phyloP scores from a whole-genome alignment of 208 protist species.

The Trypanosoma cruzi region DNA sequence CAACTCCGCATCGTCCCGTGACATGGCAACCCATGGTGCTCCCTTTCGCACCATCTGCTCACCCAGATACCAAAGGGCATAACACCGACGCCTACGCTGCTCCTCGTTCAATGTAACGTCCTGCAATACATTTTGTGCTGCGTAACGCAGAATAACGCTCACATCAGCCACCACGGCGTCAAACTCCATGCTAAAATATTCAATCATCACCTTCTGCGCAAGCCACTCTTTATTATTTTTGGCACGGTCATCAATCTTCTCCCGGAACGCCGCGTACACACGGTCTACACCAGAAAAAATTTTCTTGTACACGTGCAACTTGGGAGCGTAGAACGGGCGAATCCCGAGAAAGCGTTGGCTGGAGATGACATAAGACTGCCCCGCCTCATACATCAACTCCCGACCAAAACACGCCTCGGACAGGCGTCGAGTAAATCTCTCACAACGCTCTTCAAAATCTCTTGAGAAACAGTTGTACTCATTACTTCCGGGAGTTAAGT shows the following conservation, averaged over 20 bases:
- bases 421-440: constrained; percentile 49
- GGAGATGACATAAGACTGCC: constrained; percentile 70
- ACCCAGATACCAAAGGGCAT: constrained; percentile 84
- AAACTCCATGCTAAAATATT: constrained; percentile 91
- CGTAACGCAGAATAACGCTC: constrained; percentile 61
- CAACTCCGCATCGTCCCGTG: constrained; percentile 59
- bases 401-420: constrained; percentile 79
- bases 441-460: constrained; percentile 80
- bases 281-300: constrained; percentile 65
- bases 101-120: constrained; percentile 57
- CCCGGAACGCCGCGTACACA: constrained; percentile 49
- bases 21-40: constrained; percentile 33
- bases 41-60: constrained; percentile 76
- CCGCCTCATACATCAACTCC: constrained; percentile 76
- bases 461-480: constrained; percentile 76
- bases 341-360: constrained; percentile 85
- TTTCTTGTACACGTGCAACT: constrained; percentile 65
- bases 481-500: constrained; percentile 55
- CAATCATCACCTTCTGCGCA: constrained; percentile 55
- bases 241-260: constrained; percentile 36
- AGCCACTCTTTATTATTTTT: constrained; percentile 34
- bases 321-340: constrained; percentile 80
- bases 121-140: constrained; percentile 73
- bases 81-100: constrained; percentile 68
- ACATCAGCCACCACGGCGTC: constrained; percentile 76